These are phyloP conservation scores for Penicillium canariense DNA, from an alignment of 495 filamentous ascomycete species.

Conservation along the genomic window DNA sequence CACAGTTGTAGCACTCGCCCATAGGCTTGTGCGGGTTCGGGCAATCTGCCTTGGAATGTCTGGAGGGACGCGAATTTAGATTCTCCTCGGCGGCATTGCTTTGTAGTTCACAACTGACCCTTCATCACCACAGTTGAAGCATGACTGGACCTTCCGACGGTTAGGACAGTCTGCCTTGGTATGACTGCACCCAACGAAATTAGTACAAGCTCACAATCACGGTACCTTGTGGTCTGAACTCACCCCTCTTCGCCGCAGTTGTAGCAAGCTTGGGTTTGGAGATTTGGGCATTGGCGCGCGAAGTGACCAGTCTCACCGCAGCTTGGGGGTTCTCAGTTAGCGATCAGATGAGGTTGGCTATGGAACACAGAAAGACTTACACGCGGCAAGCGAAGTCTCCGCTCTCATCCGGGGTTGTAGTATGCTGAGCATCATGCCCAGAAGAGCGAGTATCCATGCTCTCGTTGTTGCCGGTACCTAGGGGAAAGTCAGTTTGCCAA, in stretches of 20 bases:
- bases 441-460: neutral
- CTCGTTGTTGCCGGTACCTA: neutral
- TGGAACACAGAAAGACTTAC: conserved; percentile 32
- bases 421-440: neutral
- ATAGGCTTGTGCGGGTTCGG: too few relatives aligned
- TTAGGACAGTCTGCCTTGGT: conserved; percentile 51
- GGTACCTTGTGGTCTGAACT: conserved; percentile 2
- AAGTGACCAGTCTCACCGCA: conserved; percentile 55
- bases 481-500: neutral
- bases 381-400: conserved; percentile 41
- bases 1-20: too few relatives aligned
- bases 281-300: conserved; percentile 64
- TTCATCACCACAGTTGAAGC: conserved; percentile 63
- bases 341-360: neutral
- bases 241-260: conserved; percentile 63
- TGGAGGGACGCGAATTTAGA: too few relatives aligned
- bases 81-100: too few relatives aligned
- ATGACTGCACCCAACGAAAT: conserved; percentile 38
- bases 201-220: neutral
- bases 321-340: conserved; percentile 31
- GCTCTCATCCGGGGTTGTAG: neutral
- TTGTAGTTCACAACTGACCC: conserved; percentile 29
- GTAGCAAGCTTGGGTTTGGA: conserved; percentile 56
- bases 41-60: too few relatives aligned
- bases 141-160: conserved; percentile 46